These are phyloP conservation scores for Candida insectorum DNA, from an alignment of 805 yeast genomes.

Conservation along the genomic window DNA sequence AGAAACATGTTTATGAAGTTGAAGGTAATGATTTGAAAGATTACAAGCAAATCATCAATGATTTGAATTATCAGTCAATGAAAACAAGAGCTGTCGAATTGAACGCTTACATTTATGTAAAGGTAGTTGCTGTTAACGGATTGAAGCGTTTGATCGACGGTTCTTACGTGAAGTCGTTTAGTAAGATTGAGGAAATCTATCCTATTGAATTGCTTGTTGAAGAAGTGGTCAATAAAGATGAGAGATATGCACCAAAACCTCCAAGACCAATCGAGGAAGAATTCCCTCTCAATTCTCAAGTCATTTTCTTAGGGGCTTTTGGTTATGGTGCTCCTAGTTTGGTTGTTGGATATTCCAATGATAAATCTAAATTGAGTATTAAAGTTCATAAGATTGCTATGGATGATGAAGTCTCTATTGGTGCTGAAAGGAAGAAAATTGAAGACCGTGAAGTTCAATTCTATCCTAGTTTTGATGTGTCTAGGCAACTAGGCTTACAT, in stretches of 20 bases:
- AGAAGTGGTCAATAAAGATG: slow-evolving; percentile 67
- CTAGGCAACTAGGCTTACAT: slow-evolving; percentile 53
- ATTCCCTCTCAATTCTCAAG: slow-evolving; percentile 69
- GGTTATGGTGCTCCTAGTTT: slow-evolving; percentile 83
- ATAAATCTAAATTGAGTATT: slow-evolving; percentile 46
- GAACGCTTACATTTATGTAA: slow-evolving; percentile 47
- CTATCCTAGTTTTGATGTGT: slow-evolving; percentile 61
- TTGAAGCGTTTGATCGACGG: slow-evolving; percentile 66
- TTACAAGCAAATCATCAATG: slow-evolving; percentile 40
- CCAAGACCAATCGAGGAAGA: slow-evolving; percentile 80
- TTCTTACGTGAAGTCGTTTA: slow-evolving; percentile 72
- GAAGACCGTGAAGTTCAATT: slow-evolving; percentile 60
- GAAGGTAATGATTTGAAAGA: slow-evolving; percentile 29
- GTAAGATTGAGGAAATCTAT: slow-evolving; percentile 47
- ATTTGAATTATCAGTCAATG: slow-evolving; percentile 41
- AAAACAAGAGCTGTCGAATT: slow-evolving; percentile 55
- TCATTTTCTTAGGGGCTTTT: slow-evolving; percentile 77
- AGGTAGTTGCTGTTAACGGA: slow-evolving; percentile 77
- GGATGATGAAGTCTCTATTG: slow-evolving; percentile 60
- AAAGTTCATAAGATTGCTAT: slow-evolving; percentile 35
- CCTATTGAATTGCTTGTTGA: slow-evolving; percentile 86
- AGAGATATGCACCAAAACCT: slow-evolving; percentile 65
- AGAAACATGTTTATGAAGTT: slow-evolving; percentile 2
- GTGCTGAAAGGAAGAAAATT: slow-evolving; percentile 52
- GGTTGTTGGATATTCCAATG: slow-evolving; percentile 56